Base-by-base conservation (phyloP, 2,329 filamentous ascomycete genomes). In the Xylaria sp. region DNA sequence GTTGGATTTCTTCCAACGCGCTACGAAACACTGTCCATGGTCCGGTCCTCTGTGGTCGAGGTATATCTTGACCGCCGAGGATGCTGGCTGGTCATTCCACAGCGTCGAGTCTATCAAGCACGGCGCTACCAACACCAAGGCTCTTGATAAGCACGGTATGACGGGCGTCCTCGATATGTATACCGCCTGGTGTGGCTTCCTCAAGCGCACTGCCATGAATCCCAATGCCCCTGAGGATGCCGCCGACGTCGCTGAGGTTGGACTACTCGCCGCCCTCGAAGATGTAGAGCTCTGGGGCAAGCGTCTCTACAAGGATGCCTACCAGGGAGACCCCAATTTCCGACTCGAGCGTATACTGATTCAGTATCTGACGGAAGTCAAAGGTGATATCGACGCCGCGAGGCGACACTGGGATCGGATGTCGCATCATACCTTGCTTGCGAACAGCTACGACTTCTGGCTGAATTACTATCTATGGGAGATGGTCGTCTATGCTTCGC, bases 31-130 rank as follows among this genome's bases (percentile, higher is more conserved):
- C 74, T 96, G 93, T 67, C 92, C 94, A 1, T 96, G 92, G 89
- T 95, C 92, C 5, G 94, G 94, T 13, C 82, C 84, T 34, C 80
- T 99, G 5, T 99, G 94, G 94, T 90, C 91, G 5, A 87, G 93
- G 65, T 92, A 92, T 65, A 88, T 99, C 30, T 76, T 97, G 55
- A 88, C 87, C 18, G 90, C 91, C 2, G 94, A 97, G 74, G 84
- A 90, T 51, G 88, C 90, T 61, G 83, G 84, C 39, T 83, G 87
- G 63, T 80, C 88, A 0, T 96, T 96, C 68, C 80, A 87, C 23
- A 88, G 90, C 54, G 90, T 97, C 55, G 91, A 95, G 68, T 82
- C 86, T 47, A 92, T 97, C 73, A 99, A 99, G 75, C 91, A 97
- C 73, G 87, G 87, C 49, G 94, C 94, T 5, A 97, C 92, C 0